Evolutionary conservation across 2,329 filamentous ascomycete genomes (phyloP).

Genomic region (Zymoseptoria ardabiliae): DNA sequence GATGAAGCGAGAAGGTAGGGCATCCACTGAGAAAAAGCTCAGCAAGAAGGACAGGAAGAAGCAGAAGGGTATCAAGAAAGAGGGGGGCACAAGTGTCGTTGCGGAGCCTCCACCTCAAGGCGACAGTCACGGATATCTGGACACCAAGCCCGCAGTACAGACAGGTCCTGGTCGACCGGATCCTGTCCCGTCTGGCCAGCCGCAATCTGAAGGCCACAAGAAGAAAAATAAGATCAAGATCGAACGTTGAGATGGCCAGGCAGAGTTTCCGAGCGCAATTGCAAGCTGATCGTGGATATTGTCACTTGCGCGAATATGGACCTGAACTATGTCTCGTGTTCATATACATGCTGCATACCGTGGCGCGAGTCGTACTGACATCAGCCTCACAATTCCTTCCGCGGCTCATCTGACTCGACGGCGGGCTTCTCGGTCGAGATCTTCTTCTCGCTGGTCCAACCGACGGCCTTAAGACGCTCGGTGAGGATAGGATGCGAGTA

Average conservation of each 20-base stretch:
- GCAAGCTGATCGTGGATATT: not conserved
- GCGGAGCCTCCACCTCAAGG: not conserved
- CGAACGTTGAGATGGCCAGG: not conserved
- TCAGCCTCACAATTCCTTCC: not conserved
- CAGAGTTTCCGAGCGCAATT: not conserved
- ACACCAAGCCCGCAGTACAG: not conserved
- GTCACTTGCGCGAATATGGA: not conserved
- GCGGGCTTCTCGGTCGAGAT: constrained; percentile 38
- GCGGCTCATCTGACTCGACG: constrained; percentile 11
- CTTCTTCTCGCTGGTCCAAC: constrained; percentile 67
- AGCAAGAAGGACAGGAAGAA: constrained; percentile 2
- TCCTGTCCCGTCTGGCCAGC: not conserved
- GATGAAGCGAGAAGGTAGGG: not conserved
- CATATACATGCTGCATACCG: not conserved
- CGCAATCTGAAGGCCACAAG: not conserved
- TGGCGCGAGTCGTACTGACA: not conserved
- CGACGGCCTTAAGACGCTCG: constrained; percentile 83
- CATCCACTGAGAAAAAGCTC: not conserved
- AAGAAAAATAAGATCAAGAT: not conserved
- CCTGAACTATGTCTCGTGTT: not conserved
- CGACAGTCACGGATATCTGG: not conserved
- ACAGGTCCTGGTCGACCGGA: not conserved
- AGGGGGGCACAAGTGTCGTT: not conserved
- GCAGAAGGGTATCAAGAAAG: not conserved
- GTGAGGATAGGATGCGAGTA: constrained; percentile 96